phyloP scores from a whole-genome alignment of 208 protist genomes.

The Trypanosoma congolense region DNA sequence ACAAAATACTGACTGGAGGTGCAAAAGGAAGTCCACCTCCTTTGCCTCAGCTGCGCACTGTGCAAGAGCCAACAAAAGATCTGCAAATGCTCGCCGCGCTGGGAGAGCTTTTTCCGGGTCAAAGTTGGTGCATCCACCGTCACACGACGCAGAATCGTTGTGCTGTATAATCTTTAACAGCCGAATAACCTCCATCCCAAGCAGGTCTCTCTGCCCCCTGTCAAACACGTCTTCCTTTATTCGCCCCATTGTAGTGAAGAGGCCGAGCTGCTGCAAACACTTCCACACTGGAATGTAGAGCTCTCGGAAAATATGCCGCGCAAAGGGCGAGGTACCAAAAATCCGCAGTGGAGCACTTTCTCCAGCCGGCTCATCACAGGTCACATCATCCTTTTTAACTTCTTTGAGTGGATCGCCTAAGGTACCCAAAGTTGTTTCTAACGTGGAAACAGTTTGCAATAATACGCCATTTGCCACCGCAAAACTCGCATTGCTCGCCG shows the following conservation, averaged over 20 bases:
- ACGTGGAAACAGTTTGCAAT: background rate
- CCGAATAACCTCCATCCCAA: too few species aligned
- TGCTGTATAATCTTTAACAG: too few species aligned
- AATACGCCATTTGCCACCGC: background rate
- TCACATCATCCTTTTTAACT: background rate
- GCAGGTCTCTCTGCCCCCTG: too few species aligned
- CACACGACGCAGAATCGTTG: background rate
- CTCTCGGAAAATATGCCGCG: slow-evolving; percentile 28
- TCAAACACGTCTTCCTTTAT: too few species aligned
- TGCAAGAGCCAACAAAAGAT: slow-evolving; percentile 37
- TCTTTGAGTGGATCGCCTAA: background rate
- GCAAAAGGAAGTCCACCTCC: slow-evolving; percentile 37
- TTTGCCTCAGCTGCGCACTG: slow-evolving; percentile 52
- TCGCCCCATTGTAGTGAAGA: slow-evolving; percentile 16
- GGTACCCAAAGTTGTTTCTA: background rate
- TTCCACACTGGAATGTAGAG: slow-evolving; percentile 47
- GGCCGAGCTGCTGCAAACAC: slow-evolving; percentile 15
- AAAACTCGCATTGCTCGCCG: slow-evolving; percentile 19
- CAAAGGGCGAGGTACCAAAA: slow-evolving; percentile 19
- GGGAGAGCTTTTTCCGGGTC: background rate
- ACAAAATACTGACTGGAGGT: slow-evolving; percentile 43
- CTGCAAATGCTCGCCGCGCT: slow-evolving; percentile 21
- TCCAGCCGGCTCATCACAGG: background rate
- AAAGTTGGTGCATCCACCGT: background rate
- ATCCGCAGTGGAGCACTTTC: background rate